Evolutionary conservation across 2,329 filamentous ascomycete species (phyloP), one percentile per base, ranked within the genome.

Genomic region (Xylogone sp.): DNA sequence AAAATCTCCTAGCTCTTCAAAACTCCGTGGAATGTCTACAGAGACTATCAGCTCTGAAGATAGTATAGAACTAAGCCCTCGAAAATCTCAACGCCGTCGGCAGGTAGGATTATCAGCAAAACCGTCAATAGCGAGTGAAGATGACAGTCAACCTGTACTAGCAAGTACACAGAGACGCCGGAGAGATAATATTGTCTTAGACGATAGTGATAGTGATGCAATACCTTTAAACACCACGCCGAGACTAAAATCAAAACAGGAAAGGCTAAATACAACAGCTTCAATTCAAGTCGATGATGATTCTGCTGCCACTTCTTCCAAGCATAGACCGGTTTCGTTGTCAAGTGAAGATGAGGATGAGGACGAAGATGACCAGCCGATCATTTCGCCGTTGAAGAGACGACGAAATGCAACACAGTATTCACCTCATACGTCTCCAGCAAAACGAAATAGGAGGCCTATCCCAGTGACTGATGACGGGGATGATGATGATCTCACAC

Each of bases 361-460:
- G 18, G 49, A 55, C 20, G 27, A 43, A 2, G 54, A 55, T 16
- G 49, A 50, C 19, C 51, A 55, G 20, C 50, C 54, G 13, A 34
- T 53, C 9, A 46, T 49, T n/a, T 61, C 57, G 18, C 59, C 57
- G 3, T 22, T 59, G 43, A 60, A 60, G 34, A 52, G 39, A 21
- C 54, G 54, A 16, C 24, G 24, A 39, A 45, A 50, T 42, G 12
- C 7, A 34, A 42, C 9, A 24, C 21, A 21, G 9, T 21, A 21
- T 18, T 12, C 3, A 2, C 24, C 16, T 3, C 20, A 48, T 22
- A 20, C 48, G 19, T 39, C 27, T n/a, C 42, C 45, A 20, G 34
- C 46, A 19, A 53, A 49, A 18, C 45, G 48, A 29, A 18, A 34
- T 46, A 45, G 34, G 34, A 39, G 24, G 24, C 24, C 24, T 27